Percentiles rank a stretch among this genome's conserved stretches.
These are phyloP conservation scores for Coccomyxa sp. DNA, from an alignment of 139 green algal species.

Conservation along the genomic window DNA sequence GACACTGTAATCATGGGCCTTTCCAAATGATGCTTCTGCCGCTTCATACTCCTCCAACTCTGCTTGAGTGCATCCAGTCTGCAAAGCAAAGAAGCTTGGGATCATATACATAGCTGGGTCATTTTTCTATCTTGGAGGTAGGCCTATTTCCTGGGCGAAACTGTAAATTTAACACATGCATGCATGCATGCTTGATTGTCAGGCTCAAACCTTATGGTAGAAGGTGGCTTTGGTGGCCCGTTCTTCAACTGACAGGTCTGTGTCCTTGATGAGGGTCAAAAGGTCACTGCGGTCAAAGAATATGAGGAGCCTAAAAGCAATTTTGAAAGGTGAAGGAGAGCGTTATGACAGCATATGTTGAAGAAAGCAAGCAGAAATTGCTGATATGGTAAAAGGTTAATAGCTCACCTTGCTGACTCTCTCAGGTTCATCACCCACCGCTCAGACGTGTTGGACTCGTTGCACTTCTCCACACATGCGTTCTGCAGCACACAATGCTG, in stretches of 20 bases:
- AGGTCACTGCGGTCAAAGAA: conserved; percentile 11
- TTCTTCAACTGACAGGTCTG: background rate
- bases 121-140: background rate
- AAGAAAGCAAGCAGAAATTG: background rate
- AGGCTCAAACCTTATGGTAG: conserved; percentile 10
- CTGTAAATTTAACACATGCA: background rate
- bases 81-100: background rate
- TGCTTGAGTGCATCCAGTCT: conserved; percentile 7
- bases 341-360: too few species aligned
- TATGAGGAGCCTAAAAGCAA: too few species aligned
- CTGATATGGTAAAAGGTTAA: too few species aligned
- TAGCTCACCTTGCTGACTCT: conserved; percentile 3
- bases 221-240: conserved; percentile 1
- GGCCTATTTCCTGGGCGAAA: background rate
- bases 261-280: conserved; percentile 6
- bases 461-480: conserved; percentile 9
- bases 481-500: conserved; percentile 3
- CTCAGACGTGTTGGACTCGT: background rate
- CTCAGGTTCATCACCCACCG: background rate
- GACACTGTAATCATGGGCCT: background rate
- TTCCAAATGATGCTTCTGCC: conserved; percentile 8
- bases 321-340: background rate
- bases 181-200: background rate
- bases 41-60: conserved; percentile 5
- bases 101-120: background rate